Conservation (phyloP, 1,284 basidiomycete species). For the Leccinum ambiguum region DNA sequence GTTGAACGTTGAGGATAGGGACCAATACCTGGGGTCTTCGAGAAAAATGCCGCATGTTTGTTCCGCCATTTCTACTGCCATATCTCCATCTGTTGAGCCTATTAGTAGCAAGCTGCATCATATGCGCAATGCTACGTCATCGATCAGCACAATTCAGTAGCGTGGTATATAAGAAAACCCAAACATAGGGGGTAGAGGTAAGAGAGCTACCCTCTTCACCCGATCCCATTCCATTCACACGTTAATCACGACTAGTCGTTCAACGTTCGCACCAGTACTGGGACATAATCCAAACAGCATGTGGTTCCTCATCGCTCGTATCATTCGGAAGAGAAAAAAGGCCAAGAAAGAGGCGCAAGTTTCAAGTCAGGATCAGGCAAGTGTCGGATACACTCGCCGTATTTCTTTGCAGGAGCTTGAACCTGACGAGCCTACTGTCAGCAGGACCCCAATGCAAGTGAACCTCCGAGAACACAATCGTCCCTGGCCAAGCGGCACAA, state of each 20-base stretch:
- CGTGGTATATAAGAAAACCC: too few species aligned
- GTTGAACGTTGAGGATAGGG: not conserved
- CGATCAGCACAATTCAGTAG: too few species aligned
- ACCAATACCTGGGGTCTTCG: not conserved
- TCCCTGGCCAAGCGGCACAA: not conserved
- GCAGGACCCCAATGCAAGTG: not conserved
- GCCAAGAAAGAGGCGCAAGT: not conserved
- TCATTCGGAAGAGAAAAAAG: constrained; percentile 8
- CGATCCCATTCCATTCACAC: not conserved
- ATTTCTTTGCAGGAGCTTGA: not conserved
- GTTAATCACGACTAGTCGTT: not conserved
- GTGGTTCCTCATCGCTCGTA: constrained; percentile 15
- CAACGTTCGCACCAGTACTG: too few species aligned
- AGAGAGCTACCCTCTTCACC: too few species aligned
- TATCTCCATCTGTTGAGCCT: too few species aligned
- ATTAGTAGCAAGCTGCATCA: too few species aligned
- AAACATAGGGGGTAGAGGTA: too few species aligned
- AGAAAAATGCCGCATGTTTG: too few species aligned
- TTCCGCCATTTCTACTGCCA: too few species aligned
- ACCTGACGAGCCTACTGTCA: not conserved
- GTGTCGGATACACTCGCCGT: not conserved
- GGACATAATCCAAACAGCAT: not conserved
- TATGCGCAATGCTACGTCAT: too few species aligned
- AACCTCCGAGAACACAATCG: not conserved
- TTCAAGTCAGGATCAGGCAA: not conserved